These are phyloP conservation scores for Phytophthora hybrid DNA, from an alignment of 352 stramenopile species.

Conservation along the genomic window DNA sequence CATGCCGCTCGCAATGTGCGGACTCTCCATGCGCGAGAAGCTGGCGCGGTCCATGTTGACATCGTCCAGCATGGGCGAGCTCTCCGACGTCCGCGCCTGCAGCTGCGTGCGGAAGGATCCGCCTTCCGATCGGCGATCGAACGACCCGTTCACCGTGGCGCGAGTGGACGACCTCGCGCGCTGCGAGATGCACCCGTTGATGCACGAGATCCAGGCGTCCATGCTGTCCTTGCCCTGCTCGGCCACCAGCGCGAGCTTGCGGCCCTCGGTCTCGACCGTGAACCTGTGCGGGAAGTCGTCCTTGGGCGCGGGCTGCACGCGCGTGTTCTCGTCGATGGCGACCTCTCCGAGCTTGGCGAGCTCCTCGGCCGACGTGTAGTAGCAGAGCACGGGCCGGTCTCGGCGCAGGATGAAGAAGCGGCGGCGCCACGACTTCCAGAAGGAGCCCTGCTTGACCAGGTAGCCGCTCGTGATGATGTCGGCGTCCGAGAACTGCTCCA, in stretches of 20 bases:
- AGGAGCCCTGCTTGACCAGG: slow-evolving; percentile 87
- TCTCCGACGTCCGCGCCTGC: slow-evolving; percentile 48
- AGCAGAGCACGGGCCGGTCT: slow-evolving; percentile 77
- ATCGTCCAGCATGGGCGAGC: slow-evolving; percentile 50
- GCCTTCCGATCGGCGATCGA: slow-evolving; percentile 42
- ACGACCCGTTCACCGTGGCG: slow-evolving; percentile 45
- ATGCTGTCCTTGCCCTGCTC: slow-evolving; percentile 65
- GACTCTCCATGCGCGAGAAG: slow-evolving; percentile 44
- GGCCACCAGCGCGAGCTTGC: slow-evolving; percentile 78
- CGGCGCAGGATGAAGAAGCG: slow-evolving; percentile 87
- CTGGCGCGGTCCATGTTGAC: slow-evolving; percentile 42
- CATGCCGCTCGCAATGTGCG: slow-evolving; percentile 43
- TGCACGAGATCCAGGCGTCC: slow-evolving; percentile 71
- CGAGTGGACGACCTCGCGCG: slow-evolving; percentile 36
- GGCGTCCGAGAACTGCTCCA: slow-evolving; percentile 88
- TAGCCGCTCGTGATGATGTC: slow-evolving; percentile 86
- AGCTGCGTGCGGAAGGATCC: slow-evolving; percentile 45
- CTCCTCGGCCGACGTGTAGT: slow-evolving; percentile 82
- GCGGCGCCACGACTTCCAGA: slow-evolving; percentile 88
- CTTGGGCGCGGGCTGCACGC: slow-evolving; percentile 54
- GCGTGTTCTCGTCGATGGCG: slow-evolving; percentile 69
- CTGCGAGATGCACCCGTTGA: slow-evolving; percentile 59
- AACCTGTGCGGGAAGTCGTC: slow-evolving; percentile 74
- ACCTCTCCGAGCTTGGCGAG: slow-evolving; percentile 88
- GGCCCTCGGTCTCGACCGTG: slow-evolving; percentile 67